phyloP scores from a whole-genome alignment of 495 filamentous ascomycete species.

The Neurospora terricola region DNA sequence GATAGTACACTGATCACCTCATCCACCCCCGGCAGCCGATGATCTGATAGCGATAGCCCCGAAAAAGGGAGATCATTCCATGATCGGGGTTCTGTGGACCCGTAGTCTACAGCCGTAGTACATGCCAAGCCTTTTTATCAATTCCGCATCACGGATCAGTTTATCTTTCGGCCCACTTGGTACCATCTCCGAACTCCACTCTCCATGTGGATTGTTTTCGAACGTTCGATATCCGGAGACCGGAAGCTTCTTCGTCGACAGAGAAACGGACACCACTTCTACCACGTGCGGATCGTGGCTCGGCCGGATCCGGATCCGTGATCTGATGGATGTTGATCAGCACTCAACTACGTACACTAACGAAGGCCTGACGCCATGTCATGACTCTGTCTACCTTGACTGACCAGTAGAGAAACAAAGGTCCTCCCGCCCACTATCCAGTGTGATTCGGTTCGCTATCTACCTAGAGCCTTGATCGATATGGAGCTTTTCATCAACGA shows the following conservation, averaged over 20 bases:
- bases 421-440: background rate
- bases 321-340: background rate
- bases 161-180: background rate
- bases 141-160: conserved; percentile 4
- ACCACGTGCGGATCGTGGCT: background rate
- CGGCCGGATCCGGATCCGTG: background rate
- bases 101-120: background rate
- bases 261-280: background rate
- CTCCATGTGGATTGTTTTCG: background rate
- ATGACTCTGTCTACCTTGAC: background rate
- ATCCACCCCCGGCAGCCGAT: background rate
- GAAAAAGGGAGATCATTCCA: background rate
- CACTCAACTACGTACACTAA: background rate
- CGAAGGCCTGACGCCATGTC: background rate
- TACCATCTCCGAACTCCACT: background rate
- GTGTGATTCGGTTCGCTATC: background rate
- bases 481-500: background rate
- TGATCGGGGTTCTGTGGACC: background rate
- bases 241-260: background rate
- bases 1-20: background rate
- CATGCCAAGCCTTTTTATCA: conserved; percentile 24
- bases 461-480: background rate
- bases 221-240: background rate
- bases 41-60: background rate
- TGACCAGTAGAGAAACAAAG: background rate